Evolutionary conservation across 2,329 filamentous ascomycete species (phyloP).

Genomic region (Pezicula rhizophila): DNA sequence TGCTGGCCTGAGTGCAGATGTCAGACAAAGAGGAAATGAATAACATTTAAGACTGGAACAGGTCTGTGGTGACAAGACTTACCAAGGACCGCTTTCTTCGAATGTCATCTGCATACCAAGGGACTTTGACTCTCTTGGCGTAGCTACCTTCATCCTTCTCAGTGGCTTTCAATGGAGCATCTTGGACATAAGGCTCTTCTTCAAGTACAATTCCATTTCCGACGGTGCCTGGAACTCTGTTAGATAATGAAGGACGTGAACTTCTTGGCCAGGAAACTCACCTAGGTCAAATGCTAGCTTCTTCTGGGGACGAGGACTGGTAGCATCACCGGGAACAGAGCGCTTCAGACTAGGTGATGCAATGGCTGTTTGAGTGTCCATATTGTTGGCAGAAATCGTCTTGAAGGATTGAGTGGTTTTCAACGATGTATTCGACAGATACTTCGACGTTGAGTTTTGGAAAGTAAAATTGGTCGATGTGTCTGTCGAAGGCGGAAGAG

Average conservation of each 20-base stretch:
- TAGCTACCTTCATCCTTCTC: conserved; percentile 3
- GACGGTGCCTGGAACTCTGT: no score
- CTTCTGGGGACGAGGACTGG: conserved; percentile 1
- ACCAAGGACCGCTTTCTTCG: conserved; percentile 2
- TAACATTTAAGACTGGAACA: no score
- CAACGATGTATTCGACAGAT: background rate
- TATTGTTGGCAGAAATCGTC: background rate
- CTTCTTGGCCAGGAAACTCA: background rate
- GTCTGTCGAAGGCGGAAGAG: background rate
- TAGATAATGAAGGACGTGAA: no score
- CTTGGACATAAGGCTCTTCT: background rate
- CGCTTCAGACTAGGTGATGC: conserved; percentile 1
- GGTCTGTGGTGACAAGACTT: background rate
- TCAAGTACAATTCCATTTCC: no score
- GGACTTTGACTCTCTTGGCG: conserved; percentile 3
- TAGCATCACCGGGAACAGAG: background rate
- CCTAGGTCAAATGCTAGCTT: background rate
- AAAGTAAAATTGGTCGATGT: background rate
- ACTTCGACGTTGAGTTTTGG: background rate
- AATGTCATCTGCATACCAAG: conserved; percentile 4
- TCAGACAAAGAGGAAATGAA: no score
- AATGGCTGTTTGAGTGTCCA: no score
- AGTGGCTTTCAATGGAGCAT: background rate
- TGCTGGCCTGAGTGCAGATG: conserved; percentile 7
- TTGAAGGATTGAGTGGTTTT: background rate